phyloP scores from a whole-genome alignment of 257 asterid genomes.

The Solanum bulbocastanum region DNA sequence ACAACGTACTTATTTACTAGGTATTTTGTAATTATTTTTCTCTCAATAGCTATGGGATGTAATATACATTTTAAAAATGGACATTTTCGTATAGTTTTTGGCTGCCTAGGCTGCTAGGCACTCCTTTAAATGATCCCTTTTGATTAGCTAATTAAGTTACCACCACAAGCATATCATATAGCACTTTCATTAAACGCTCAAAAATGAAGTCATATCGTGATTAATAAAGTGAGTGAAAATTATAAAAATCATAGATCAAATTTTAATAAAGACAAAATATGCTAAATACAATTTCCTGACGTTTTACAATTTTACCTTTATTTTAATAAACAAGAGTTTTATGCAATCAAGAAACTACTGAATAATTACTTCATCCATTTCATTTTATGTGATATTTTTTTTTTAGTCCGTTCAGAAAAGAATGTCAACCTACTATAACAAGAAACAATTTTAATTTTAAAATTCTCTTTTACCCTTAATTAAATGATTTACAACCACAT shows the following conservation, averaged over 20 bases:
- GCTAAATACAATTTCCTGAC: neutral
- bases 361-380: fast-evolving
- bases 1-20: neutral
- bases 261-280: neutral
- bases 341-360: neutral
- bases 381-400: neutral
- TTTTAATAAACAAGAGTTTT: neutral
- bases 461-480: too few species aligned
- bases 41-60: neutral
- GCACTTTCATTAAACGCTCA: neutral
- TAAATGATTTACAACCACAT: neutral
- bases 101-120: neutral
- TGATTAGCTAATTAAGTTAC: neutral
- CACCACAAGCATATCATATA: neutral
- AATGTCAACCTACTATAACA: neutral
- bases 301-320: neutral
- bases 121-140: neutral
- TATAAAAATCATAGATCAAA: neutral
- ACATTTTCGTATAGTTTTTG: neutral
- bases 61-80: neutral
- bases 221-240: neutral
- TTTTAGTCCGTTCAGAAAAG: too few species aligned
- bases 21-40: neutral
- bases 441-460: too few species aligned
- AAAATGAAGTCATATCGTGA: neutral